Evolutionary conservation across 495 filamentous ascomycete species (phyloP), one percentile per base, ranked within the genome.

Genomic region (Letharia lupina): DNA sequence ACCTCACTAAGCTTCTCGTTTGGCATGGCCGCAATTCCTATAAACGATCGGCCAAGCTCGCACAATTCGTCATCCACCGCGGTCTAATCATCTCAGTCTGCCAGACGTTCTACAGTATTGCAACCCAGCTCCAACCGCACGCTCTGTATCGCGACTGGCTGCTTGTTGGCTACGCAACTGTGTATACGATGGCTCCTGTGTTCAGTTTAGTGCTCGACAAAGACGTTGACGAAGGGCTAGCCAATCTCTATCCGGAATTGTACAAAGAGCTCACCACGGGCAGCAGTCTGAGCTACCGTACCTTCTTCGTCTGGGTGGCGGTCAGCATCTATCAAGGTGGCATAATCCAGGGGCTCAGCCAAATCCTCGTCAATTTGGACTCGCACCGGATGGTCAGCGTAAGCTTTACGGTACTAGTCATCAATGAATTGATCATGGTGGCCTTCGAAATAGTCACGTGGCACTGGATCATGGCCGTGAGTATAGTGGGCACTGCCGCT

Each of bases 21-120:
- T 99, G 95, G 95, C 95, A 99, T 71, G 95, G 95, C 2, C 85
- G 95, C 18, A 98, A 98, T 70, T 91, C 87, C 66, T 99, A 99
- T 79, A 98, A 97, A 76, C 87, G 95, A 35, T 90, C 86, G 54
- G 93, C 94, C 20, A 99, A 99, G 75, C 83, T 99, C 11, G 91
- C 91, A 13, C 95, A 97, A 73, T 99, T 99, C 70, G 93, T 99
- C 69, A 99, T 99, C 72, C 95, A 99, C 73, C 88, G 95, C 67
- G 95, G 95, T 56, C 78, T 99, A 48, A 93, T 98, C 70, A 96
- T 98, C 74, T 87, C 84, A 62, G 90, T 97, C 2, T 96, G 92
- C 70, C 95, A 99, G 76, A 97, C 93, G 0, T 91, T 99, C 83
- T 99, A 93, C 77, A 94, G 89, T 75, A 93, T 98, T 61, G 93